Percentiles rank a stretch among this genome's conserved stretches.
Conservation (phyloP, 1,139 yeast species). For the Candida tetrigidarum region DNA sequence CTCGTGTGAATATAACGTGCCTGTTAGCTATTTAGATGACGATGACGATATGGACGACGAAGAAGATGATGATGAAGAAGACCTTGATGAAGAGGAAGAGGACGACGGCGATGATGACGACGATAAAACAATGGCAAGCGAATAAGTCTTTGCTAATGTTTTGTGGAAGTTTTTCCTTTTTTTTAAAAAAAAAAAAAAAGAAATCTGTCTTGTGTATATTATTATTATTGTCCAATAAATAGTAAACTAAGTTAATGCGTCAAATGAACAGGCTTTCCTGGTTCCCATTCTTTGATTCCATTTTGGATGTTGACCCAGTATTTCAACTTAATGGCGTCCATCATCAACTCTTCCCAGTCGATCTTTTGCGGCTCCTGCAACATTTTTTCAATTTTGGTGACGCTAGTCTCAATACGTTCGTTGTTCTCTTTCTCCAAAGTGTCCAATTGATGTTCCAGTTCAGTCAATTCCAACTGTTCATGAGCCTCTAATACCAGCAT, state of each 20-base stretch:
- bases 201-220: slow-evolving; percentile 5
- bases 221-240: not conserved
- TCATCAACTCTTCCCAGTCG: slow-evolving; percentile 61
- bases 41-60: slow-evolving; percentile 32
- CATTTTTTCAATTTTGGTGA: slow-evolving; percentile 32
- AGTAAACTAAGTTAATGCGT: slow-evolving; percentile 46
- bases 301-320: slow-evolving; percentile 83
- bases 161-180: no score
- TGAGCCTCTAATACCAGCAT: slow-evolving; percentile 83
- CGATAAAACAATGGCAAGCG: slow-evolving; percentile 54
- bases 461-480: slow-evolving; percentile 71
- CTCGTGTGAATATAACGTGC: slow-evolving; percentile 63
- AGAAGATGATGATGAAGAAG: slow-evolving; percentile 27
- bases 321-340: slow-evolving; percentile 71
- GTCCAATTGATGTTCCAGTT: slow-evolving; percentile 58
- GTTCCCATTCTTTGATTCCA: slow-evolving; percentile 80
- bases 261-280: slow-evolving; percentile 65
- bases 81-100: slow-evolving; percentile 20
- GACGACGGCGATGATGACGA: slow-evolving; percentile 32
- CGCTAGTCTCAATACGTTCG: slow-evolving; percentile 48
- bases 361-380: slow-evolving; percentile 26
- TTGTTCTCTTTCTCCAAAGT: slow-evolving; percentile 59
- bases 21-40: slow-evolving; percentile 31
- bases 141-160: not conserved
- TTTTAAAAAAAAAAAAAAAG: no score